Percentiles rank a stretch among this genome's conserved stretches.
Conservation (phyloP, 2,329 filamentous ascomycete genomes). For the Aspergillus unguis region DNA sequence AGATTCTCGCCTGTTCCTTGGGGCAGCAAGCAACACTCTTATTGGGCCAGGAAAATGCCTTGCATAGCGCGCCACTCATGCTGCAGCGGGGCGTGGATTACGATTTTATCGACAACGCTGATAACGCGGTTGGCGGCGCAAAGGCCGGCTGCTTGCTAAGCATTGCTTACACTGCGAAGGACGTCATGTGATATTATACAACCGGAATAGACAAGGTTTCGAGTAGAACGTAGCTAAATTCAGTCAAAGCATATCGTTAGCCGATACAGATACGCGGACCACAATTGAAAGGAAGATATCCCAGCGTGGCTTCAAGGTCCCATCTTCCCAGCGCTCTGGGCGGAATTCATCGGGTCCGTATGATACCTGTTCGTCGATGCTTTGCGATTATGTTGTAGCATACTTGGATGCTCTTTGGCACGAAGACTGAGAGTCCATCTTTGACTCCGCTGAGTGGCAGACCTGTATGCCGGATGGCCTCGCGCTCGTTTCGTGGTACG, state of each 20-base stretch:
- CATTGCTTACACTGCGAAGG: too few species aligned
- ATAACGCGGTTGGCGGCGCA: slow-evolving; percentile 15
- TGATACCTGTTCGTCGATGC: slow-evolving; percentile 61
- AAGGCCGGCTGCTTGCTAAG: background rate
- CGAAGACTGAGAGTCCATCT: slow-evolving; percentile 54
- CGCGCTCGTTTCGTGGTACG: slow-evolving; percentile 42
- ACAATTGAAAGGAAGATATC: slow-evolving; percentile 34
- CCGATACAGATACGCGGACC: slow-evolving; percentile 33
- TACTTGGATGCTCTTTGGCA: slow-evolving; percentile 63
- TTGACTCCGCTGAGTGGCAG: slow-evolving; percentile 56
- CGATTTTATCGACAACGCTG: slow-evolving; percentile 10
- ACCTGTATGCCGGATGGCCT: slow-evolving; percentile 36
- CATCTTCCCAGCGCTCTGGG: slow-evolving; percentile 48
- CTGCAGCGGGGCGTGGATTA: slow-evolving; percentile 17
- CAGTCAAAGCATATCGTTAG: slow-evolving; percentile 36
- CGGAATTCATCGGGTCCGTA: slow-evolving; percentile 46
- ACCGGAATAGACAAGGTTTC: too few species aligned
- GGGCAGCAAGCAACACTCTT: slow-evolving; percentile 12
- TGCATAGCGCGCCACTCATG: slow-evolving; percentile 6
- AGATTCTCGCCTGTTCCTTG: slow-evolving; percentile 17
- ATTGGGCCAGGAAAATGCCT: slow-evolving; percentile 15
- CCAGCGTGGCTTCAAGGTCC: slow-evolving; percentile 24
- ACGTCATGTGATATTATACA: too few species aligned
- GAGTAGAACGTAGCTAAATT: slow-evolving; percentile 30
- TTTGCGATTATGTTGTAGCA: slow-evolving; percentile 66